Percentiles rank a stretch among this genome's conserved stretches.
Conservation (phyloP, 1,139 yeast genomes). For the Candida sp. region DNA sequence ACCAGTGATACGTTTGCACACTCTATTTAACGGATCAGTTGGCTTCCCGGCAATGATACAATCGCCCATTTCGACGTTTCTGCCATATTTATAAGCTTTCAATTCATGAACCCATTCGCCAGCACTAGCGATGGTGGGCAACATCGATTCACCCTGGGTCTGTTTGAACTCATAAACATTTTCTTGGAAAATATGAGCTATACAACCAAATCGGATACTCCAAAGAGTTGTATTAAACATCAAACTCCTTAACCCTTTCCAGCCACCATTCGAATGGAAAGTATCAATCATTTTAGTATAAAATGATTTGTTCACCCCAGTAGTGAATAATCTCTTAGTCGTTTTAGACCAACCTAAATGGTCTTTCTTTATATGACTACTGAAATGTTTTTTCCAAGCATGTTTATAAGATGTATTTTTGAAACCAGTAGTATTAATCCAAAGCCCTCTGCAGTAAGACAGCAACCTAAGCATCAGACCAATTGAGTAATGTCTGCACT, state of each 20-base stretch:
- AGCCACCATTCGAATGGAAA: background rate
- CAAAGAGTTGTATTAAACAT: background rate
- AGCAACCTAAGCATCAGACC: too few species aligned
- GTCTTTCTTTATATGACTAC: too few species aligned
- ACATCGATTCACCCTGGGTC: conserved; percentile 93
- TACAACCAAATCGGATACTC: conserved; percentile 63
- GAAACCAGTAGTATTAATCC: too few species aligned
- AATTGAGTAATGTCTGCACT: too few species aligned
- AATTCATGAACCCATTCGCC: conserved; percentile 81
- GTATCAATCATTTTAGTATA: too few species aligned
- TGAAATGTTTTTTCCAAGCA: too few species aligned
- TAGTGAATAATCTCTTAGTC: too few species aligned
- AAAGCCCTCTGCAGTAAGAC: too few species aligned
- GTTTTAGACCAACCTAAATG: too few species aligned
- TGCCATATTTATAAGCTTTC: conserved; percentile 57
- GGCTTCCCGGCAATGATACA: conserved; percentile 88
- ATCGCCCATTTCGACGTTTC: conserved; percentile 73
- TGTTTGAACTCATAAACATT: conserved; percentile 74
- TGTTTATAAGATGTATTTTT: too few species aligned
- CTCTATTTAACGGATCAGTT: conserved; percentile 80
- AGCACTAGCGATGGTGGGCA: conserved; percentile 76
- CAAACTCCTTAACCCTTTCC: background rate
- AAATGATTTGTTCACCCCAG: too few species aligned
- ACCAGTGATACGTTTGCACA: conserved; percentile 91
- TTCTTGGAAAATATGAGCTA: conserved; percentile 63